A percentile compares a stretch with the other conserved stretches of the same genome.
phyloP scores from a whole-genome alignment of 495 filamentous ascomycete species.

The Aeminium ludgeri region DNA sequence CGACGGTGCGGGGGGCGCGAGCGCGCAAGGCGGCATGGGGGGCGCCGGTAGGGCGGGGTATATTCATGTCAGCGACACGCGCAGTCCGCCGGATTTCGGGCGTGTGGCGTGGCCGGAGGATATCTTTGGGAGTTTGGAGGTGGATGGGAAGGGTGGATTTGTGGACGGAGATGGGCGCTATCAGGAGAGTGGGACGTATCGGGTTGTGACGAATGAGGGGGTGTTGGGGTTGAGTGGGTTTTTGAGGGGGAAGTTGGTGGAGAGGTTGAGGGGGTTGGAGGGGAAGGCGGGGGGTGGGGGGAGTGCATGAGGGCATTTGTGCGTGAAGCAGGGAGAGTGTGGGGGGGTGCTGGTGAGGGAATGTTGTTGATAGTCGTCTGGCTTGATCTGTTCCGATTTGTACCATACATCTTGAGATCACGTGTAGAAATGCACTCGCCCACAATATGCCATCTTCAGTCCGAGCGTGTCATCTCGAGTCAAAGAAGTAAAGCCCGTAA shows the following conservation, averaged over 20 bases:
- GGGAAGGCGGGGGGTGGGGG: conserved; percentile 7
- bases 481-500: too few relatives aligned
- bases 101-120: conserved; percentile 79
- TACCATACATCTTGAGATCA: too few relatives aligned
- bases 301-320: too few relatives aligned
- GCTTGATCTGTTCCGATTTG: too few relatives aligned
- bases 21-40: conserved; percentile 65
- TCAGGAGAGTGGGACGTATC: conserved; percentile 50
- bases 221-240: conserved; percentile 46
- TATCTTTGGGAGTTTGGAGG: conserved; percentile 84
- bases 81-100: conserved; percentile 79
- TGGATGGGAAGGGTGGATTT: conserved; percentile 61
- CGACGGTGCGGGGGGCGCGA: conserved; percentile 58
- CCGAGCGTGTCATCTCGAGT: too few relatives aligned
- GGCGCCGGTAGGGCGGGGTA: conserved; percentile 72
- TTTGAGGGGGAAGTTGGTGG: conserved; percentile 38
- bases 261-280: conserved; percentile 24
- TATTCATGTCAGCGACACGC: conserved; percentile 69
- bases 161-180: conserved; percentile 41
- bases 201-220: conserved; percentile 50
- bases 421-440: too few relatives aligned
- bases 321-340: too few relatives aligned
- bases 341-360: too few relatives aligned
- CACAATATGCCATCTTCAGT: too few relatives aligned
- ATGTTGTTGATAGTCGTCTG: too few relatives aligned